Evolutionary conservation across 106 monocot species (phyloP), one percentile per base, ranked within the genome.

Genomic region (Gastrodia elata): DNA sequence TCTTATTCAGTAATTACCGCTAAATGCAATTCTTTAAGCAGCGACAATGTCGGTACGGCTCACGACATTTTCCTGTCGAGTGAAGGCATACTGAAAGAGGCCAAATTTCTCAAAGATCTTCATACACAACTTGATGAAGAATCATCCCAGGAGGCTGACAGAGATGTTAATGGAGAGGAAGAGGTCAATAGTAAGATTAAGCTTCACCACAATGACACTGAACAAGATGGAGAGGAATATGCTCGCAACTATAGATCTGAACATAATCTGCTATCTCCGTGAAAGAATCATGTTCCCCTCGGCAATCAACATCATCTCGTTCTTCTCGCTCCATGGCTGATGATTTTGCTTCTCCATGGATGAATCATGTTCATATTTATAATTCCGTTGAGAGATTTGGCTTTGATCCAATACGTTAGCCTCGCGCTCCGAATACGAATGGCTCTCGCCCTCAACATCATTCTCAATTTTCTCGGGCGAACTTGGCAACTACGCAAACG

Each of bases 141-240:
- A 92, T 83, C 86, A 92, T 0, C 91, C 88, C 40, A 92, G 86
- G 9, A 92, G 82, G 1, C 92, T 89, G 24, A 89, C 92, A 15
- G 92, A 89, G 59, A 93, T 87, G 77, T 93, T 93, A 41, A 93
- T 84, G 16, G 92, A 93, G 22, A 89, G 89, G 61, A 93, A 87
- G 82, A 89, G 85, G 2, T 89, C 93, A 39, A 89, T 93, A 26
- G 93, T 93, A 58, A 89, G 85, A 49, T 82, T 87, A 30, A 89
- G 87, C 84, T 92, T 92, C 92, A 89, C 87, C 38, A 89, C 89
- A 75, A 89, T 89, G 9, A 92, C 76, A 78, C 86, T 84, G 78
- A 89, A 87, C 92, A 89, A 84, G 71, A 49, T 38, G 33, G 71
- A 72, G 71, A 72, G 71, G 46, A 72, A 0, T 44, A 72, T 48